These are phyloP conservation scores for Exophiala viscosa DNA, from an alignment of 2,329 filamentous ascomycete species.

Conservation along the genomic window DNA sequence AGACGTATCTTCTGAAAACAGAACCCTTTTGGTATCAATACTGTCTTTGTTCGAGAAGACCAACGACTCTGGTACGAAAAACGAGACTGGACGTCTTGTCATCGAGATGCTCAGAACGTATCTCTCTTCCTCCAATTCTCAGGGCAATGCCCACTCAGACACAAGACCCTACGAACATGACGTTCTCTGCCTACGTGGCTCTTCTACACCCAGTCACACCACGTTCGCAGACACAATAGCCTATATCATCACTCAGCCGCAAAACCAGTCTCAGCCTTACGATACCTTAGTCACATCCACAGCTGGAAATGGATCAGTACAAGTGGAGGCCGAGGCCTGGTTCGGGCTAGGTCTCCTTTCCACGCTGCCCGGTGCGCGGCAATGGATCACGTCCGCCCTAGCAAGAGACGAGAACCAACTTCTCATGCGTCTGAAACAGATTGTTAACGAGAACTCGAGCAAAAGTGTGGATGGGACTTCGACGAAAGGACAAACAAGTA, in stretches of 20 bases:
- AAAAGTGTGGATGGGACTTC: not conserved
- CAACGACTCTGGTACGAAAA: constrained; percentile 11
- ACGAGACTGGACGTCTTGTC: constrained; percentile 14
- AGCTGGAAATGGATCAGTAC: not conserved
- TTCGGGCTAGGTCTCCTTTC: constrained; percentile 21
- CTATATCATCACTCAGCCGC: constrained; percentile 12
- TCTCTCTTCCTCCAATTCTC: not conserved
- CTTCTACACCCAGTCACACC: not conserved
- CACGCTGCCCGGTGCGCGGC: constrained; percentile 1
- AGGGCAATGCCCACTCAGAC: not conserved
- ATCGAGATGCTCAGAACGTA: constrained; percentile 22
- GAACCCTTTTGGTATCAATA: not conserved
- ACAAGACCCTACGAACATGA: not conserved
- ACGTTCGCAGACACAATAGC: constrained; percentile 10
- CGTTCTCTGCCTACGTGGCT: not conserved
- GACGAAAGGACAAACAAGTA: not conserved
- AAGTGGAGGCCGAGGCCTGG: constrained; percentile 20
- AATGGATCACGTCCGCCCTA: constrained; percentile 8
- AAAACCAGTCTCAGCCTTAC: not conserved
- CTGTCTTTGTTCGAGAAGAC: constrained; percentile 15
- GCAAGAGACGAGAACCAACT: constrained; percentile 1
- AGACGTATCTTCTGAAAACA: no score
- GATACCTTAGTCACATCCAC: not conserved
- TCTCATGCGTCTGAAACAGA: constrained; percentile 3
- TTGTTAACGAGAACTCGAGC: not conserved